Percentiles rank a stretch among this genome's conserved stretches.
Conservation (phyloP, 179 eudicot species). For the Gypsophila paniculata region DNA sequence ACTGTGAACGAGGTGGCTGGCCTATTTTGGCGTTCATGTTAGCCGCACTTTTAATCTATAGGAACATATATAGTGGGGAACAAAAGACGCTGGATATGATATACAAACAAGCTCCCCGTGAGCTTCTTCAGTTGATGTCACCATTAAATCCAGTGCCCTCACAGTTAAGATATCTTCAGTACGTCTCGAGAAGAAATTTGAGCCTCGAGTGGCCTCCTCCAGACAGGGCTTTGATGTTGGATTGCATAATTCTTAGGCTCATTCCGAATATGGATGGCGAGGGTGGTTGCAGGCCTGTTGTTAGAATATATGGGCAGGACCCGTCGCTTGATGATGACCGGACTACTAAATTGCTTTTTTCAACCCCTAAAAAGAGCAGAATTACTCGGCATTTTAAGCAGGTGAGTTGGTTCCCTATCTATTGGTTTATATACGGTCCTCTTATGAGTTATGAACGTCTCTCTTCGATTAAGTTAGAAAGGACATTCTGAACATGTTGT, state of each 20-base stretch:
- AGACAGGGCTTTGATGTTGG: constrained; percentile 57
- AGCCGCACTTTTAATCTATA: constrained; percentile 60
- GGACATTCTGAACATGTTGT: constrained; percentile 1
- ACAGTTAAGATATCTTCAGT: constrained; percentile 71
- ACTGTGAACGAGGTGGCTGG: constrained; percentile 72
- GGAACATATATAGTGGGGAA: constrained; percentile 63
- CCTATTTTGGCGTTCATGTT: constrained; percentile 74
- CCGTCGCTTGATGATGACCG: constrained; percentile 45
- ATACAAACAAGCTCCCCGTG: constrained; percentile 69
- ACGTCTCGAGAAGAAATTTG: constrained; percentile 60
- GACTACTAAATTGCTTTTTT: constrained; percentile 51
- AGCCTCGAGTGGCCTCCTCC: constrained; percentile 64
- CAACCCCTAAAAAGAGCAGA: constrained; percentile 53
- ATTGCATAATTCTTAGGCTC: constrained; percentile 61
- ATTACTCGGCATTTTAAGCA: constrained; percentile 54
- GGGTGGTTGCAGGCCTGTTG: constrained; percentile 71
- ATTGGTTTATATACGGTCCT: not conserved
- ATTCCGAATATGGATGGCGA: constrained; percentile 63
- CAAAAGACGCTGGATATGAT: constrained; percentile 69
- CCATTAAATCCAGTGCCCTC: constrained; percentile 74
- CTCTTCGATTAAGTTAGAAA: not conserved
- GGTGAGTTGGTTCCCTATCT: constrained; percentile 42
- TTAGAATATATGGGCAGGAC: constrained; percentile 69
- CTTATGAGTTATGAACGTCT: not conserved
- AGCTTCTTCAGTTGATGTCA: constrained; percentile 54